Base-by-base conservation (phyloP, 2,329 filamentous ascomycete genomes). In the Rutstroemia sp. region DNA sequence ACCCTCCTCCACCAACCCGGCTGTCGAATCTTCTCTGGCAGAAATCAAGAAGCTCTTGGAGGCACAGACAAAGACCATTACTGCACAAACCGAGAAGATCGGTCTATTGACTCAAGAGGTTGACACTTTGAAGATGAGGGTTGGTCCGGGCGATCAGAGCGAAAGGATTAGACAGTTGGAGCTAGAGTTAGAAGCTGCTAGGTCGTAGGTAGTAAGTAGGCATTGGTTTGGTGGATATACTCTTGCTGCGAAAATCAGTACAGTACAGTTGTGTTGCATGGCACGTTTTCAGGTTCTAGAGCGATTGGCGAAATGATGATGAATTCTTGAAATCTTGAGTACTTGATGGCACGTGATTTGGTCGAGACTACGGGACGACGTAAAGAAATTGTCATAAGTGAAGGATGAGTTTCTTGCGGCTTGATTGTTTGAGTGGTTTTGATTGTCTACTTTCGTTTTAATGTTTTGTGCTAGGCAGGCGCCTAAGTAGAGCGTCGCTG, bases 1-100 rank as follows among this genome's bases (percentile, higher is more conserved):
- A 50, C 36, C 39, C 23, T 67, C 76, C 21, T 63, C 68, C 42
- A 62, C 69, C 8, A 61, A 68, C 30, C 68, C 70, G 14, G 75
- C 76, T 2, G 78, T 89, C 12, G 83, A 86, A 65, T 76, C 82
- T 30, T 83, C 86, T 5, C 79, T 96, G 45, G 76, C 81, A 39
- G 81, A 92, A 66, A 94, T 95, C 73, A 92, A 89, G 73, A 75
- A 80, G 55, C 75, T 94, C 64, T 77, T 96, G 36, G 83, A 89
- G 70, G 79, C 81, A 61, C 91, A 96, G 73, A 89, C 82, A 55
- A 83, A 82, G 75, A 83, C 90, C 62, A 88, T 96, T 68, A 82
- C 77, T 60, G 77, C 81, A n/a, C 88, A 96, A 73, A 87, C 81
- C 50, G 80, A 88, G 67, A 86, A 91, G 70, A 90, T 95, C 64